Percentiles rank a stretch among this genome's conserved stretches.
These are phyloP conservation scores for Globisporangium barbulae DNA, from an alignment of 352 stramenopile species.

Conservation along the genomic window DNA sequence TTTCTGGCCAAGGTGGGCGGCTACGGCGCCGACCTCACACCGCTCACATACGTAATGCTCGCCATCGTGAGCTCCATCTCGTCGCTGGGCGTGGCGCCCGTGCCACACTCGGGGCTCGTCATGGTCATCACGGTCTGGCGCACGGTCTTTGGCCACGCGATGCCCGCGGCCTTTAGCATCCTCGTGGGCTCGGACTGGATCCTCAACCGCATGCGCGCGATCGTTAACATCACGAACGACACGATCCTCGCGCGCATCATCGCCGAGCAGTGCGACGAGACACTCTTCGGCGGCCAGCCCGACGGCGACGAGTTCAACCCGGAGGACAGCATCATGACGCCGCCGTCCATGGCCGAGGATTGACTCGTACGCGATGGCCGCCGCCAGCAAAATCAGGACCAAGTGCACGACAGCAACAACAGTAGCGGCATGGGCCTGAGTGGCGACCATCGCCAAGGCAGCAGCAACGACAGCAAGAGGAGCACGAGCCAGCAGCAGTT, in stretches of 20 bases:
- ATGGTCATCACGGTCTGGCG: slow-evolving; percentile 80
- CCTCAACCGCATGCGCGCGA: slow-evolving; percentile 62
- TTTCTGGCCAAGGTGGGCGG: slow-evolving; percentile 71
- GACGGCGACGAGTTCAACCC: slow-evolving; percentile 6
- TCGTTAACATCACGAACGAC: slow-evolving; percentile 85
- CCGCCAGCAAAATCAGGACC: slow-evolving; percentile 14
- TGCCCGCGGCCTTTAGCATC: slow-evolving; percentile 64
- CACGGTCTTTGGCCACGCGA: slow-evolving; percentile 54
- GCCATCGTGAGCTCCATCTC: slow-evolving; percentile 60
- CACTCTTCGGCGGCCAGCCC: slow-evolving; percentile 12
- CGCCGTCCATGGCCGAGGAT: slow-evolving; percentile 6
- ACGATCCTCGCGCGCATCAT: slow-evolving; percentile 78
- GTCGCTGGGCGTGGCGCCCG: slow-evolving; percentile 66
- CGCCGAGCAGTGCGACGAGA: slow-evolving; percentile 67
- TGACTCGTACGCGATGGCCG: slow-evolving; percentile 17
- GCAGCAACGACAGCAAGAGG: not conserved
- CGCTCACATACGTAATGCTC: slow-evolving; percentile 59
- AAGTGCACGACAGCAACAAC: not conserved
- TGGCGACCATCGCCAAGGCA: not conserved
- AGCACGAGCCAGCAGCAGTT: not conserved
- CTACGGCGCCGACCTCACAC: slow-evolving; percentile 48
- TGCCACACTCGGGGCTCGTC: slow-evolving; percentile 68
- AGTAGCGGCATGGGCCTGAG: not conserved
- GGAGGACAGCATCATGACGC: slow-evolving; percentile 16
- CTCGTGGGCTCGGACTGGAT: slow-evolving; percentile 73